Conservation (phyloP, 176 grass and related monocot genomes). For the bread wheat (Triticum aestivum) region DNA sequence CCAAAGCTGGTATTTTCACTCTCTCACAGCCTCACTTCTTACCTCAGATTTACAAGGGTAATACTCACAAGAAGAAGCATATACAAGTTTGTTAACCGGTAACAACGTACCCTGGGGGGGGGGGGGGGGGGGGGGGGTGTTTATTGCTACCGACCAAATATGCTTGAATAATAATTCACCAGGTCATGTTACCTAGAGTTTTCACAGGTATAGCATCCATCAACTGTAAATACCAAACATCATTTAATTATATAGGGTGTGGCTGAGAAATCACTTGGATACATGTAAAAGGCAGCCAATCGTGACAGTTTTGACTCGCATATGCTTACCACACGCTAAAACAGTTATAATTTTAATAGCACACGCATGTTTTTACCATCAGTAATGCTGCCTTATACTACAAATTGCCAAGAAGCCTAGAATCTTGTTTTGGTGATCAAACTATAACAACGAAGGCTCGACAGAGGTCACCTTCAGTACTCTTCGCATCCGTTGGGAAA, state of each 20-base stretch:
- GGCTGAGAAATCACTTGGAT: neutral
- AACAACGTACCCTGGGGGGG: neutral
- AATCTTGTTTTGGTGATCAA: neutral
- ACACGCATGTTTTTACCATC: neutral
- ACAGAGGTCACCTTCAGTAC: constrained; percentile 64
- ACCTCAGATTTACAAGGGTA: constrained; percentile 9
- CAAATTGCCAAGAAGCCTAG: neutral
- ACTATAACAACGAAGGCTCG: neutral
- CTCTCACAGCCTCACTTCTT: neutral
- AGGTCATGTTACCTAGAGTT: neutral
- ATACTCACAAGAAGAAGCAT: neutral
- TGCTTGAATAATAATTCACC: neutral
- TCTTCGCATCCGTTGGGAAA: constrained; percentile 52
- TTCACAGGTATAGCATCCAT: neutral
- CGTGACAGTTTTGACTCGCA: constrained; percentile 6
- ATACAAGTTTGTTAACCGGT: neutral
- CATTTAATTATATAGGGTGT: neutral
- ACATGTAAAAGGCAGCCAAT: neutral
- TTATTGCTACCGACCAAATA: neutral
- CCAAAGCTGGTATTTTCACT: neutral
- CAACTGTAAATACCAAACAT: neutral
- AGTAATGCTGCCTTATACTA: neutral
- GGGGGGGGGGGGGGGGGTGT: neutral
- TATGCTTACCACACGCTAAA: neutral
- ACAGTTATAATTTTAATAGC: constrained; percentile 11